Evolutionary conservation across 73 alveolate species (phyloP).

Genomic region (Paramecium caudatum): DNA sequence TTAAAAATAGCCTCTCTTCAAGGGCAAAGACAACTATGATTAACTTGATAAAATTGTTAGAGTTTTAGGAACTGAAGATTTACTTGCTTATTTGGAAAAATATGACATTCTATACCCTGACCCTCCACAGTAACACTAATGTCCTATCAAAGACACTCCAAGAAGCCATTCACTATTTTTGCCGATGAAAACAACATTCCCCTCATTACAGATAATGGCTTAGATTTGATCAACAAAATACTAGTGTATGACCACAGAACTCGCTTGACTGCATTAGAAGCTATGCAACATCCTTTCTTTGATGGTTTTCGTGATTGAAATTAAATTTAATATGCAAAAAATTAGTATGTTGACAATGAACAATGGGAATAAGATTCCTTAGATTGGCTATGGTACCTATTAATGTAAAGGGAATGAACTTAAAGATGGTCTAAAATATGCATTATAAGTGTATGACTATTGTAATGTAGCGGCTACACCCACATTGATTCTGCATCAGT

Average conservation of each 20-base stretch:
- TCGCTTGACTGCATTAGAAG: slow-evolving; percentile 59
- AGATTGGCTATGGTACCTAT: slow-evolving; percentile 79
- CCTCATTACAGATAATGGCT: slow-evolving; percentile 85
- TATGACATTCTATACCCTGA: slow-evolving; percentile 75
- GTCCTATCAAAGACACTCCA: slow-evolving; percentile 77
- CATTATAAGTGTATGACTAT: slow-evolving; percentile 40
- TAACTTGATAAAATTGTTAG: slow-evolving; percentile 79
- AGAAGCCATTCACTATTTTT: slow-evolving; percentile 84
- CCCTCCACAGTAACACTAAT: slow-evolving; percentile 21
- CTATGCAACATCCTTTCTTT: slow-evolving; percentile 48
- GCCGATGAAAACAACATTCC: slow-evolving; percentile 82
- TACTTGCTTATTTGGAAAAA: slow-evolving; percentile 78
- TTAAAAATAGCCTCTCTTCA: slow-evolving; percentile 86
- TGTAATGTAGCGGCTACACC: slow-evolving; percentile 60
- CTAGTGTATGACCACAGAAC: slow-evolving; percentile 83
- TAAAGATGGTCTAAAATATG: slow-evolving; percentile 64
- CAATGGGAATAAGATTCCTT: slow-evolving; percentile 71
- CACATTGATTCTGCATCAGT: slow-evolving; percentile 80
- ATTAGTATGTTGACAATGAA: neutral
- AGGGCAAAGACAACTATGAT: slow-evolving; percentile 83
- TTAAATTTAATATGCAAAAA: slow-evolving; percentile 4
- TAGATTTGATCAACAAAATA: slow-evolving; percentile 88
- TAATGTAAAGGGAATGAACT: slow-evolving; percentile 62
- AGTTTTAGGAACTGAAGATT: slow-evolving; percentile 84
- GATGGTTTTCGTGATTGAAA: slow-evolving; percentile 1